phyloP scores from a whole-genome alignment of 306 rosid genomes.

The Canavalia gladiata region DNA sequence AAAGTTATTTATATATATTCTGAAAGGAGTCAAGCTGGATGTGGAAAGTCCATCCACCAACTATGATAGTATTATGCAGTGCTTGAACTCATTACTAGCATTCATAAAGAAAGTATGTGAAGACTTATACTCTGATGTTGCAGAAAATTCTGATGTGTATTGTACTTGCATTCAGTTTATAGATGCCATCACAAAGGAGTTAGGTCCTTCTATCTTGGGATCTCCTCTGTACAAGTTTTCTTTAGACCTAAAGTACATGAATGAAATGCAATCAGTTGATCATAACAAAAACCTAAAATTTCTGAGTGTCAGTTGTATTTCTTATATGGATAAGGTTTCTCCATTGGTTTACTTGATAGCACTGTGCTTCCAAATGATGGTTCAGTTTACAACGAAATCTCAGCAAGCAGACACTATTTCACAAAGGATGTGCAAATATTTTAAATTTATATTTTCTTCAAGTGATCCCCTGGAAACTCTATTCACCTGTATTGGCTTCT shows the following conservation, averaged over 20 bases:
- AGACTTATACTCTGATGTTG: constrained; percentile 53
- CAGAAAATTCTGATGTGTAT: constrained; percentile 57
- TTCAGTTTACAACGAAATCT: constrained; percentile 52
- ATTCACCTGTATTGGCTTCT: constrained; percentile 54
- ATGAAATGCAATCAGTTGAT: constrained; percentile 52
- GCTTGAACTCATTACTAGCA: constrained; percentile 62
- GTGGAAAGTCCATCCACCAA: constrained; percentile 61
- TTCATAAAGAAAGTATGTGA: constrained; percentile 65
- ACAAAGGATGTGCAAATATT: constrained; percentile 59
- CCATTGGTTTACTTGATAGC: constrained; percentile 73
- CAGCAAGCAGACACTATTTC: constrained; percentile 48
- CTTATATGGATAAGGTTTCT: constrained; percentile 84
- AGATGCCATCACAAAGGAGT: constrained; percentile 67
- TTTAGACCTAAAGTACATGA: constrained; percentile 67
- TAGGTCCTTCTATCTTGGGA: constrained; percentile 72
- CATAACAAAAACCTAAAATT: constrained; percentile 51
- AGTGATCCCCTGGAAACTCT: constrained; percentile 65
- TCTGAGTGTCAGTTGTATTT: constrained; percentile 48
- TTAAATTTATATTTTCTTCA: constrained; percentile 66
- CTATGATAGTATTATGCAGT: constrained; percentile 66
- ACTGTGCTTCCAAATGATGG: constrained; percentile 65
- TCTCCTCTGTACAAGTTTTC: constrained; percentile 82
- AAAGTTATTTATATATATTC: constrained; percentile 67
- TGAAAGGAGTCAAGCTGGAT: constrained; percentile 75
- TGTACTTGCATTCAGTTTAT: constrained; percentile 57